A percentile compares a stretch with the other conserved stretches of the same genome.
Conservation (phyloP, 345 rosid genomes). For the Boechera retrofracta region DNA sequence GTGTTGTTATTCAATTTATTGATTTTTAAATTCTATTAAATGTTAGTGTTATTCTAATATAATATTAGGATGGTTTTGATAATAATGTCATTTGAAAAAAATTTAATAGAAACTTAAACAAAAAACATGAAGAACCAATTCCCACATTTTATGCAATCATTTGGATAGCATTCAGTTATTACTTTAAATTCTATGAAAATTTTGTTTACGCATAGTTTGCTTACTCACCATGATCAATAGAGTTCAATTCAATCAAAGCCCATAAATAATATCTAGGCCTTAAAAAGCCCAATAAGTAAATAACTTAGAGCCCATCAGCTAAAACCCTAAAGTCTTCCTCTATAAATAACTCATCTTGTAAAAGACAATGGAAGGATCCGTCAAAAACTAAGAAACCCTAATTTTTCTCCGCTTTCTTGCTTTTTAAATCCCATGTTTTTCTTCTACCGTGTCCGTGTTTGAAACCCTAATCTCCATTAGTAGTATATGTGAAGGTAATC, state of each 20-base stretch:
- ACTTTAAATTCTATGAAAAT: no score
- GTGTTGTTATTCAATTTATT: no score
- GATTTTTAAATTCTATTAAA: no score
- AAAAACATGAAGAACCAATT: no score
- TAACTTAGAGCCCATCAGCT: constrained; percentile 2
- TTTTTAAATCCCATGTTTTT: neutral
- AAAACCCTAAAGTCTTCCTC: constrained; percentile 28
- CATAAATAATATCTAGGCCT: neutral
- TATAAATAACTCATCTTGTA: neutral
- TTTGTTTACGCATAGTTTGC: neutral
- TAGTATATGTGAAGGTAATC: neutral
- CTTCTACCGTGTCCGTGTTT: neutral
- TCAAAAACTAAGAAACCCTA: constrained; percentile 33
- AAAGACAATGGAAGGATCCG: neutral
- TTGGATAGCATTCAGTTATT: no score
- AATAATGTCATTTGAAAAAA: no score
- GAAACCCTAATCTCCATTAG: neutral
- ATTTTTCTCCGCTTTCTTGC: neutral
- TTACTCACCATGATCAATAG: neutral
- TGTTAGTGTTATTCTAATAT: no score
- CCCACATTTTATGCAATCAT: no score
- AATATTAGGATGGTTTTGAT: no score
- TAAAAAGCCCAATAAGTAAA: neutral
- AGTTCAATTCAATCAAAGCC: neutral
- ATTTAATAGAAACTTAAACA: no score